phyloP scores from a whole-genome alignment of 1,284 basidiomycete genomes.

The Apiotrichum akiyoshidainum region DNA sequence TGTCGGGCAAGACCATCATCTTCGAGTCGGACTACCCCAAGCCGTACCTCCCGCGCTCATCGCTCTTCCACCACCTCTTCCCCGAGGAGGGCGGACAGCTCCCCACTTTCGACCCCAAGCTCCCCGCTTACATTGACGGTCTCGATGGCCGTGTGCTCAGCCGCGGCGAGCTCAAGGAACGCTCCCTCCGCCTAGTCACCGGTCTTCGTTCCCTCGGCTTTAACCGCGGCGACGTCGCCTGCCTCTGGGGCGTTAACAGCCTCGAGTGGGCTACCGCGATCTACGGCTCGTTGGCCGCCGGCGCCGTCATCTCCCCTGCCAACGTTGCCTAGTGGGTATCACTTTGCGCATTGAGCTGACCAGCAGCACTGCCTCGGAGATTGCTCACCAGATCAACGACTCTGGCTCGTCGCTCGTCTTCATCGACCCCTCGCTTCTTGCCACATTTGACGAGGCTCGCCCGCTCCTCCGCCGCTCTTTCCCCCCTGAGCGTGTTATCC shows the following conservation, averaged over 20 bases:
- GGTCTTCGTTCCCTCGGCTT: conserved; percentile 52
- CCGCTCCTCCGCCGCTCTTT: conserved; percentile 18
- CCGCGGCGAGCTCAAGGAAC: conserved; percentile 58
- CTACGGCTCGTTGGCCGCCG: conserved; percentile 55
- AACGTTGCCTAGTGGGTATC: conserved; percentile 46
- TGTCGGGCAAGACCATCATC: conserved; percentile 7
- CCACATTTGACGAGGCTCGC: conserved; percentile 33
- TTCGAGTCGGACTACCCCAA: conserved; percentile 13
- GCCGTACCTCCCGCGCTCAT: conserved; percentile 11
- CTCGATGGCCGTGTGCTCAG: conserved; percentile 59
- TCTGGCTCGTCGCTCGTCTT: conserved; percentile 59
- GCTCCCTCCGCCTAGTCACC: conserved; percentile 60
- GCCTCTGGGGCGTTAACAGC: conserved; percentile 55
- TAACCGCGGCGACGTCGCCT: conserved; percentile 36
- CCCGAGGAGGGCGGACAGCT: conserved; percentile 15
- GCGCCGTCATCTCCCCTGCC: conserved; percentile 37
- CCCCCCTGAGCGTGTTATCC: conserved; percentile 13
- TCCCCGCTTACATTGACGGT: conserved; percentile 67
- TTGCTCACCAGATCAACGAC: conserved; percentile 53
- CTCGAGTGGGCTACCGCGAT: conserved; percentile 56
- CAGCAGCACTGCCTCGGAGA: conserved; percentile 28
- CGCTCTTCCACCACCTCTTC: conserved; percentile 18
- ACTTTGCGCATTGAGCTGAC: background rate
- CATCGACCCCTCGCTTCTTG: conserved; percentile 57
- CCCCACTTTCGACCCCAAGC: conserved; percentile 31